Base-by-base conservation (phyloP, 345 rosid species). In the Clausena lansium region DNA sequence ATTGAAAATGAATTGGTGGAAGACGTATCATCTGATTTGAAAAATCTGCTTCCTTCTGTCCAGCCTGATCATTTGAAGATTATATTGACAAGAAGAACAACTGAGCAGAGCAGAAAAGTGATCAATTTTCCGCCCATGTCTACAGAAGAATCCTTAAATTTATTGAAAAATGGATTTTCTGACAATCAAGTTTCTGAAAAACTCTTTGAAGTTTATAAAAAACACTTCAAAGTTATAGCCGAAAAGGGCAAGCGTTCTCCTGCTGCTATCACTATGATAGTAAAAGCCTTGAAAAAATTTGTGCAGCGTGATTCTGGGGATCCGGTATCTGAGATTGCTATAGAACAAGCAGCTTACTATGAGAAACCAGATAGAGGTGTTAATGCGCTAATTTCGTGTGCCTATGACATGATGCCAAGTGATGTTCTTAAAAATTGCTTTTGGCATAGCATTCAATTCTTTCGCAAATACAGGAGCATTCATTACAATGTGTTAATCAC, bases 401-500 rank as follows among this genome's bases (percentile, higher is more conserved):
- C 67, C 24, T 84, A 85, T 45, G 79, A 67, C 64, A 70, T 67
- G 61, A 66, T 83, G 64, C 25, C 22, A 14, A 59, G 75, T 0
- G 66, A 8, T 33, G n/a, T 61, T 10, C 33, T 84, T 63, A 60
- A 65, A 22, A 77, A 81, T 52, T 92, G 92, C 79, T 90, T 79
- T 67, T 87, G 92, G 88, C 88, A 87, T 69, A 81, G 88, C 80
- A 70, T 79, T 76, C 77, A 79, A 55, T 82, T 87, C 70, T 81
- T 89, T 75, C 30, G n/a, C 41, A 78, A 77, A 4, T 78, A 68
- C 76, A 85, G 84, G 11, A 70, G 77, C n/a, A 86, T 86, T 70
- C 84, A 87, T 75, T 87, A 81, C 74, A 87, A 83, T 47, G 90
- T 87, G 71, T 75, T 91, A 85, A 87, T 88, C 69, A 63, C 88